A percentile compares a stretch with the other conserved stretches of the same genome.
These are phyloP conservation scores for Galeopsis tetrahit DNA, from an alignment of 257 asterid genomes.

Conservation along the genomic window DNA sequence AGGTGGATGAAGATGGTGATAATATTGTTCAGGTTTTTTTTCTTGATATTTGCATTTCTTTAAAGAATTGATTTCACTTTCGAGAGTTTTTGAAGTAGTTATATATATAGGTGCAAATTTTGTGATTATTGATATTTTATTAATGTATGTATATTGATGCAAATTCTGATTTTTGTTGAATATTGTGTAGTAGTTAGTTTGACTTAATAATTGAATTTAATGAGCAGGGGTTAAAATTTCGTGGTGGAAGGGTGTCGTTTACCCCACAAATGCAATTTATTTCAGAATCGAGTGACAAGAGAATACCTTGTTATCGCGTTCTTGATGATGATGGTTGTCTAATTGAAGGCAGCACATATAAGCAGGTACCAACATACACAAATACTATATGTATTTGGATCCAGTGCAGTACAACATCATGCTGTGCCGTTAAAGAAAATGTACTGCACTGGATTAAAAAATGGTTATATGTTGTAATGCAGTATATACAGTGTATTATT, in stretches of 20 bases:
- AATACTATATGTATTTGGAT: too few species aligned
- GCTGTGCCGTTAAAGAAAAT: too few species aligned
- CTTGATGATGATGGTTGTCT: slow-evolving; percentile 77
- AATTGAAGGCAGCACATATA: slow-evolving; percentile 49
- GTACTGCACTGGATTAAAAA: too few species aligned
- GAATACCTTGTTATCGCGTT: slow-evolving; percentile 87
- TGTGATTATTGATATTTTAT: neutral
- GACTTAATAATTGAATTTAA: neutral
- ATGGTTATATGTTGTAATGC: too few species aligned
- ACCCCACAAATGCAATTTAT: slow-evolving; percentile 68
- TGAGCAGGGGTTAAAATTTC: slow-evolving; percentile 82
- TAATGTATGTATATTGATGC: neutral
- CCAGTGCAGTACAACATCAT: too few species aligned
- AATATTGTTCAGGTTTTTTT: slow-evolving; percentile 31
- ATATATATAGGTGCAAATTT: too few species aligned
- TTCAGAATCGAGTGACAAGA: slow-evolving; percentile 59
- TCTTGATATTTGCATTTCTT: neutral
- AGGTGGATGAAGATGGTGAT: slow-evolving; percentile 12
- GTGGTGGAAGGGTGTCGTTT: slow-evolving; percentile 78
- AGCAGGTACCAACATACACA: slow-evolving; percentile 49
- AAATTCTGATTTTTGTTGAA: neutral
- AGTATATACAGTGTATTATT: too few species aligned
- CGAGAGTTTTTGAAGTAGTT: too few species aligned
- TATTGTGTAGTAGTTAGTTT: neutral
- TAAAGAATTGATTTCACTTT: neutral